Percentiles rank a stretch among this genome's conserved stretches.
Evolutionary conservation across 805 yeast species (phyloP).

Genomic region (Candida nonsorbophila): DNA sequence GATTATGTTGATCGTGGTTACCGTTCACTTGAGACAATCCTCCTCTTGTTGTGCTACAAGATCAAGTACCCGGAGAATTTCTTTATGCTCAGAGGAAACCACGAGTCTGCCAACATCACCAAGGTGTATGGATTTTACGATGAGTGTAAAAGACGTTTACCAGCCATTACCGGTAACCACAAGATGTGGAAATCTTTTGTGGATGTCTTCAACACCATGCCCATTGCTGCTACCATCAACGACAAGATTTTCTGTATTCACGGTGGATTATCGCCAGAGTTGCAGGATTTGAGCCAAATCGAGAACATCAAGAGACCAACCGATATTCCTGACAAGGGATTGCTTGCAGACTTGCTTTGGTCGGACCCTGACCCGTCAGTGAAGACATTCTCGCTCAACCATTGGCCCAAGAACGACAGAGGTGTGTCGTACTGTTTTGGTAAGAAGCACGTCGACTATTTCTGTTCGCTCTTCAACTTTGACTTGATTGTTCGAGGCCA

Average conservation of each 20-base stretch:
- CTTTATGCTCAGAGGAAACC: constrained; percentile 56
- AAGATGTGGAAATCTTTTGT: constrained; percentile 49
- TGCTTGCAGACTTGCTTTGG: constrained; percentile 76
- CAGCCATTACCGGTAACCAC: constrained; percentile 20
- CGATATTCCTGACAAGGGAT: constrained; percentile 76
- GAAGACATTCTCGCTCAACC: constrained; percentile 31
- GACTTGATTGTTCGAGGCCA: constrained; percentile 80
- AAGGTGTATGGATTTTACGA: constrained; percentile 58
- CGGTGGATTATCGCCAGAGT: constrained; percentile 74
- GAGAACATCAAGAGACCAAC: constrained; percentile 73
- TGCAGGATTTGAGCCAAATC: constrained; percentile 60
- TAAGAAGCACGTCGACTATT: constrained; percentile 64
- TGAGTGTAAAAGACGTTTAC: constrained; percentile 52
- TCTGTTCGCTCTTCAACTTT: constrained; percentile 60
- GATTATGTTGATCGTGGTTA: constrained; percentile 59
- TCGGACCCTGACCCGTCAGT: constrained; percentile 60
- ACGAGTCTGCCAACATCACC: constrained; percentile 54
- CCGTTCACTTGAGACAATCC: constrained; percentile 51
- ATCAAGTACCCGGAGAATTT: constrained; percentile 58
- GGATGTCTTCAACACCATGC: constrained; percentile 55
- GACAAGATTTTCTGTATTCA: constrained; percentile 56
- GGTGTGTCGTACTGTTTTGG: constrained; percentile 81
- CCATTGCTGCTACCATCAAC: constrained; percentile 58
- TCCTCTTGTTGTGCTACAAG: constrained; percentile 47
- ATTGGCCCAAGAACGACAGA: constrained; percentile 79